Evolutionary conservation across 805 yeast genomes (phyloP).

Genomic region (Dipodascopsis tothii): DNA sequence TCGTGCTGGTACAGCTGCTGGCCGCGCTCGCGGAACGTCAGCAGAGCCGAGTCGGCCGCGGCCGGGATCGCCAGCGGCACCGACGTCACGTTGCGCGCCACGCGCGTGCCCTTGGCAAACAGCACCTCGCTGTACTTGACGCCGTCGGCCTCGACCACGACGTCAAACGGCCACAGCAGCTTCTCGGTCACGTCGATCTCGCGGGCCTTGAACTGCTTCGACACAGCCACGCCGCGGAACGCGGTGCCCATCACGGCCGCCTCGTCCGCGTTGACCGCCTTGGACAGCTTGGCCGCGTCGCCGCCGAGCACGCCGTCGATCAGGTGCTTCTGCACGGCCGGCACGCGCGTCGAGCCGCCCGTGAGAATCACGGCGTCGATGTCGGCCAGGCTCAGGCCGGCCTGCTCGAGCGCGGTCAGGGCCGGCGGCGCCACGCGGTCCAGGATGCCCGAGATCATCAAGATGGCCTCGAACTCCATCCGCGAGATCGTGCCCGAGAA

Average conservation of each 20-base stretch:
- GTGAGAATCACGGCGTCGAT: conserved; percentile 64
- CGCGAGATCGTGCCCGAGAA: conserved; percentile 61
- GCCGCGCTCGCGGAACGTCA: conserved; percentile 12
- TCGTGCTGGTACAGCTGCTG: conserved; percentile 3
- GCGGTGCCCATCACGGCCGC: conserved; percentile 86
- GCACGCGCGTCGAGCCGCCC: conserved; percentile 90
- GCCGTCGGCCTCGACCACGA: conserved; percentile 28
- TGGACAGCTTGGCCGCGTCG: conserved; percentile 58
- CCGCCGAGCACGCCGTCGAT: conserved; percentile 16
- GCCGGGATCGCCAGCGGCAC: conserved; percentile 3
- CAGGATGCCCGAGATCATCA: conserved; percentile 37
- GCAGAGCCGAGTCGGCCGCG: conserved; percentile 5
- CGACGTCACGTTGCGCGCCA: conserved; percentile 26
- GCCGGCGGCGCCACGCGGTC: conserved; percentile 50
- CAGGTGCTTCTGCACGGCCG: conserved; percentile 61
- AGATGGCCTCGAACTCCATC: conserved; percentile 62
- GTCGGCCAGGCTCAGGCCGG: conserved; percentile 30
- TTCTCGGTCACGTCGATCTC: conserved; percentile 55
- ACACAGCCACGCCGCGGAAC: conserved; percentile 67
- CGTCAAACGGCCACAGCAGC: conserved; percentile 43
- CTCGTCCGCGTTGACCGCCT: conserved; percentile 91
- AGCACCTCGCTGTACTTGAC: conserved; percentile 28
- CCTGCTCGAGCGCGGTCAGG: conserved; percentile 39
- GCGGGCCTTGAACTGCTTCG: conserved; percentile 59
- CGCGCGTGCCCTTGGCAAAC: conserved; percentile 43